A percentile compares a stretch with the other conserved stretches of the same genome.
Evolutionary conservation across 108 stramenopile species (phyloP).

Genomic region (Seminavis robusta): DNA sequence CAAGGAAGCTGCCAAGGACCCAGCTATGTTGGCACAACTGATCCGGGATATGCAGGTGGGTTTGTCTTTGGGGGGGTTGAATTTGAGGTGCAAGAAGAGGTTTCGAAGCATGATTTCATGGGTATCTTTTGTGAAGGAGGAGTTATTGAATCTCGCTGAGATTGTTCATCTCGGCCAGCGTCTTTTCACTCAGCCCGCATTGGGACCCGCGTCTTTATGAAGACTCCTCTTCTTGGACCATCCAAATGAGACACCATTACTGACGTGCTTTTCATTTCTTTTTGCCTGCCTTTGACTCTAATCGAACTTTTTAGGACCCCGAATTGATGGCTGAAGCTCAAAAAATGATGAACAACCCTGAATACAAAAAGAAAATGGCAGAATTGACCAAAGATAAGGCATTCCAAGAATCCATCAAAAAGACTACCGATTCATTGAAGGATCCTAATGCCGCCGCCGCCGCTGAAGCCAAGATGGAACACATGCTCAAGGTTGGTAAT

Average conservation of each 20-base stretch:
- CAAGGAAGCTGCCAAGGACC: conserved; percentile 79
- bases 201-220: too few relatives aligned
- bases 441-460: conserved; percentile 83
- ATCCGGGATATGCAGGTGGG: conserved; percentile 88
- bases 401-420: conserved; percentile 61
- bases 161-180: too few relatives aligned
- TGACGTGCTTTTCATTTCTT: not conserved
- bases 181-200: too few relatives aligned
- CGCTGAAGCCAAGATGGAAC: conserved; percentile 83
- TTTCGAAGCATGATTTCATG: too few relatives aligned
- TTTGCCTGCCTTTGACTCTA: not conserved
- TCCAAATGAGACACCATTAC: too few relatives aligned
- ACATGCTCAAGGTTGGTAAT: conserved; percentile 81
- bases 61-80: not conserved
- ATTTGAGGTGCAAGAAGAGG: too few relatives aligned
- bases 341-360: conserved; percentile 85
- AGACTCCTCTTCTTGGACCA: too few relatives aligned
- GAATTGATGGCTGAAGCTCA: conserved; percentile 87
- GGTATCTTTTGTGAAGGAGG: too few relatives aligned
- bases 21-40: conserved; percentile 81
- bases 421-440: conserved; percentile 57
- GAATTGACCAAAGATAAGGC: conserved; percentile 57
- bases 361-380: conserved; percentile 89
- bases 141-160: too few relatives aligned
- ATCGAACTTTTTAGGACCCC: conserved; percentile 55